Evolutionary conservation across 192 early-diverging fungal species (phyloP), one percentile per base, ranked within the genome.

Genomic region (Dissophora ornata): DNA sequence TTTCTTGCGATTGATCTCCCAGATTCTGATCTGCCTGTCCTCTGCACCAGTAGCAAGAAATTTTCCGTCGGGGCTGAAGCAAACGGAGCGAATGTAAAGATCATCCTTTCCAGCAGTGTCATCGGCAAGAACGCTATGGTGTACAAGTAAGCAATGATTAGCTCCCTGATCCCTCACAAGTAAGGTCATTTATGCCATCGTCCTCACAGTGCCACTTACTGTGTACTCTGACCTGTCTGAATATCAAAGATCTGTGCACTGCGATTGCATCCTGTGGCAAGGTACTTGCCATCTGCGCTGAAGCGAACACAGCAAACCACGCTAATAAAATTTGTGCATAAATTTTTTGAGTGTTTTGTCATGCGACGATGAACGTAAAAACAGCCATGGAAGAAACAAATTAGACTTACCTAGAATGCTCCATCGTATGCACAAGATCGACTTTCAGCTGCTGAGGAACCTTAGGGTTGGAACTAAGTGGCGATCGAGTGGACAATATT

Each of bases 281-380:
- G 87, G 51, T 87, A 90, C 74, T 90, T 89, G 45, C 97, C 97
- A 74, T 98, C 95, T 18, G 89, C 85, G 57, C 94, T 97, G 67
- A 99, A 99, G 59, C 93, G 93, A 45, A 98, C 95, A 75, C 95
- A 99, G 82, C 97, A 99, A 8, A 99, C 97, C 18, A 99, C 97
- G 70, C 94, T 95, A 57, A 18, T 18, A 9, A 45, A 12, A 45
- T 45, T 12, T n/a, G n/a, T n/a, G n/a, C n/a, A n/a, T n/a, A n/a
- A n/a, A n/a, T n/a, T n/a, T n/a, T n/a, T n/a, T n/a, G n/a, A n/a
- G n/a, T n/a, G n/a, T n/a, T n/a, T n/a, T n/a, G n/a, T n/a, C n/a
- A n/a, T n/a, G n/a, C n/a, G n/a, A n/a, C n/a, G n/a, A n/a, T n/a
- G n/a, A n/a, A n/a, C n/a, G n/a, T n/a, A n/a, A n/a, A n/a, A n/a